phyloP scores from a whole-genome alignment of 306 rosid species.

The Amphicarpaea edgeworthii region DNA sequence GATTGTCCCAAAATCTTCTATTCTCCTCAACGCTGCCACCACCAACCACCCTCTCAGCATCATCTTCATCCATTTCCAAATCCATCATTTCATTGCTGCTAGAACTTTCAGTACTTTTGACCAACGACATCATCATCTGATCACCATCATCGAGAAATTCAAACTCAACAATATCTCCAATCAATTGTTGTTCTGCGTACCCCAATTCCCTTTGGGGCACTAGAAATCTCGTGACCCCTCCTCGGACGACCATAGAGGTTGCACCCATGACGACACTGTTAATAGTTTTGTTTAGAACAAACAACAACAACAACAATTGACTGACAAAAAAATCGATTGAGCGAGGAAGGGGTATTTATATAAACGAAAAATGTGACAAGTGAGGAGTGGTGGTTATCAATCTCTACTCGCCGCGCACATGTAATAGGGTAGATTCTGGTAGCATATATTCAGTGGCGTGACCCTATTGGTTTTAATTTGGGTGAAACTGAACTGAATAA shows the following conservation, averaged over 20 bases:
- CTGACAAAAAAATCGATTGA: neutral
- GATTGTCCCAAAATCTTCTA: conserved; percentile 72
- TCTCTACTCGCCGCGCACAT: conserved; percentile 63
- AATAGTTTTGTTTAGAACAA: neutral
- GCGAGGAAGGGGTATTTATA: neutral
- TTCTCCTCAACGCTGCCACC: conserved; percentile 44
- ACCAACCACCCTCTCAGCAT: conserved; percentile 34
- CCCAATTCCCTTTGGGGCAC: neutral
- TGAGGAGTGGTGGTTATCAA: conserved; percentile 23
- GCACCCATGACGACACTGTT: conserved; percentile 48
- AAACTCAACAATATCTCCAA: conserved; percentile 66
- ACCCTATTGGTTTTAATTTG: conserved; percentile 9
- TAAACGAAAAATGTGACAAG: conserved; percentile 29
- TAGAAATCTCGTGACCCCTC: conserved; percentile 37
- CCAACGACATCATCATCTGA: neutral
- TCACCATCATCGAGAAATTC: conserved; percentile 64
- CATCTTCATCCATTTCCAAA: conserved; percentile 53
- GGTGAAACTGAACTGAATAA: too few species aligned
- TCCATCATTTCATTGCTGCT: conserved; percentile 48
- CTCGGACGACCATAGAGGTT: conserved; percentile 33
- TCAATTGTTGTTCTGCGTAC: neutral
- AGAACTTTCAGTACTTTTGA: conserved; percentile 36
- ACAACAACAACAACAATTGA: neutral
- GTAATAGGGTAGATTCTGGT: conserved; percentile 38
- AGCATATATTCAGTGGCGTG: conserved; percentile 30